Percentiles rank a stretch among this genome's conserved stretches.
Conservation (phyloP, 2,329 filamentous ascomycete genomes). For the Aspergillus sp. region DNA sequence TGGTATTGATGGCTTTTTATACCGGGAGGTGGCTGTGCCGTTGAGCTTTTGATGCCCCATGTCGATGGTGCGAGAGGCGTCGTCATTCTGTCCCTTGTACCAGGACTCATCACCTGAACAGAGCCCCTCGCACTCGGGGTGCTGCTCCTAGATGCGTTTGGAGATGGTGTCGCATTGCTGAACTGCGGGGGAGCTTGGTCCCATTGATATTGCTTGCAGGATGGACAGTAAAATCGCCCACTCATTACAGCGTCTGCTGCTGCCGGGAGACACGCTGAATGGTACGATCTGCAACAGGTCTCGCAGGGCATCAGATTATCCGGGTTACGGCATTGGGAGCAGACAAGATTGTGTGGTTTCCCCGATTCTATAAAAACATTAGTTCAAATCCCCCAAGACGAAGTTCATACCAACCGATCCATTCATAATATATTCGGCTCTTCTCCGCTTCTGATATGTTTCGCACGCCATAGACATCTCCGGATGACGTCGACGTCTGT, state of each 20-base stretch:
- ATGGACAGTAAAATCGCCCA: slow-evolving; percentile 23
- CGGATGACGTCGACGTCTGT: neutral
- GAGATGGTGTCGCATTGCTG: slow-evolving; percentile 1
- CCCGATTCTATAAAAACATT: slow-evolving; percentile 21
- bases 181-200: slow-evolving; percentile 18
- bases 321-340: slow-evolving; percentile 25
- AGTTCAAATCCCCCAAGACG: neutral
- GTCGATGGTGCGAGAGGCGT: neutral
- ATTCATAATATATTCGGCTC: slow-evolving; percentile 26
- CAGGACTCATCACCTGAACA: neutral
- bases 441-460: slow-evolving; percentile 17
- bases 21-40: neutral
- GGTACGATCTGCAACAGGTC: slow-evolving; percentile 32
- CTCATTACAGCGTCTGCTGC: neutral
- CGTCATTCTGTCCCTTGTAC: neutral
- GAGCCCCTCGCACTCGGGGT: slow-evolving; percentile 6
- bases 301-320: slow-evolving; percentile 24
- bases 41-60: neutral
- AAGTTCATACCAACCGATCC: slow-evolving; percentile 21
- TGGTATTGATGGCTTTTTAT: neutral
- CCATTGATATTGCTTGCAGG: slow-evolving; percentile 23
- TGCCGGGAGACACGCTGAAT: slow-evolving; percentile 20
- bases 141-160: slow-evolving; percentile 11
- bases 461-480: neutral
- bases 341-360: slow-evolving; percentile 30